These are phyloP conservation scores for Crithidia expoeki DNA, from an alignment of 208 protist species.

Conservation along the genomic window DNA sequence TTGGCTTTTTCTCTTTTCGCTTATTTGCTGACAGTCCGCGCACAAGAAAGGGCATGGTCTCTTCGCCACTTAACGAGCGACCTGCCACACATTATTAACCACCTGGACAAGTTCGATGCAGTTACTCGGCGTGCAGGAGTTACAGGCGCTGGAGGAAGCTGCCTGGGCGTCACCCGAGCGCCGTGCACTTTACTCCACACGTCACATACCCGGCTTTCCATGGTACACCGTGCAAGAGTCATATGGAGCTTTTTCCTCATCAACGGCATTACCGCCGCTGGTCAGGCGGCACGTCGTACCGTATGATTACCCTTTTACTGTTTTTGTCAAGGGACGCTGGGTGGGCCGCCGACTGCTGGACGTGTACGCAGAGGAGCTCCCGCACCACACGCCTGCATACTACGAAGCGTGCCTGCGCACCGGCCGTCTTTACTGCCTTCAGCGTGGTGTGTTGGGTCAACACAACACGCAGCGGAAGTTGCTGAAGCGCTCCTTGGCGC, in stretches of 20 bases:
- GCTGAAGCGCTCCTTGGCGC: slow-evolving; percentile 41
- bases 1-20: no score
- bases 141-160: slow-evolving; percentile 56
- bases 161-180: slow-evolving; percentile 42
- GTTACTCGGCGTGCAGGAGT: slow-evolving; percentile 5
- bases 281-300: slow-evolving; percentile 82
- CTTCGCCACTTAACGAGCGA: no score
- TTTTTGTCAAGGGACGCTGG: slow-evolving; percentile 94
- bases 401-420: slow-evolving; percentile 79
- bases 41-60: no score
- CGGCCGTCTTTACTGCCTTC: slow-evolving; percentile 68
- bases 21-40: no score
- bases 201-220: slow-evolving; percentile 70
- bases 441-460: slow-evolving; percentile 8
- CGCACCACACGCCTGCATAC: slow-evolving; percentile 79
- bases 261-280: background rate
- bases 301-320: slow-evolving; percentile 91
- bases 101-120: background rate
- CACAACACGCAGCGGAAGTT: slow-evolving; percentile 50
- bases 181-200: slow-evolving; percentile 65
- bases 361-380: slow-evolving; percentile 90
- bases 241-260: background rate
- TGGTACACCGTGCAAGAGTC: slow-evolving; percentile 58
- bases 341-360: slow-evolving; percentile 82
- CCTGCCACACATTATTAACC: background rate